Evolutionary conservation across 208 protist species (phyloP), one percentile per base, ranked within the genome.

Genomic region (Trypanosoma boissoni): DNA sequence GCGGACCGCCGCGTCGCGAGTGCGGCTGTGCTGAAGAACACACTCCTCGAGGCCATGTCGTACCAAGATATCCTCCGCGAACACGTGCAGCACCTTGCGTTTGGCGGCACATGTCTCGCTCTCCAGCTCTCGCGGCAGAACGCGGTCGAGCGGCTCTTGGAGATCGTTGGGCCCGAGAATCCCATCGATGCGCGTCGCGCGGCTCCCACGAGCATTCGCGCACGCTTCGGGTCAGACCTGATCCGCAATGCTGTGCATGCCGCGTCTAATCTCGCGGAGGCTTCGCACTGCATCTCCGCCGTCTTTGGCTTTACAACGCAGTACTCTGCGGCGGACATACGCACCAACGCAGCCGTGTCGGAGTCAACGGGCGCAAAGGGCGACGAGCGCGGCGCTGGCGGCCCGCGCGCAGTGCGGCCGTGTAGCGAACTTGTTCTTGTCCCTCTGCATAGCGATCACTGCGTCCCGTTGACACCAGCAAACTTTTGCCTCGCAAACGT

Each of bases 221-320:
- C 86, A 1, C 72, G 65, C 12, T 75, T 82, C 53, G 86, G 86
- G 12, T 39, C 16, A 2, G 78, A 86, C 61, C 44, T 80, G 12
- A 55, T 85, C 9, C 72, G 56, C 39, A 93, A 90, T 52, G 83
- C 72, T 21, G 77, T 93, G 20, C 76, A 86, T 68, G 80, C 83
- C 10, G 64, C 82, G 2, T 45, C 63, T 9, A 90, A 55, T 24
- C 34, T 74, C 18, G 50, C 68, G n/a, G 83, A 90, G 44, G 86
- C 80, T 1, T 57, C 58, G 32, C 41, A 65, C 5, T 81, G 69
- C 34, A 72, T 85, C 36, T 48, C 58, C 9, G 50, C 55, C 31
- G 70, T 87, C 10, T 93, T 93, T 78, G 80, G 84, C 7, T 78
- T 82, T 39, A 36, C 53, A n/a, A 59, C 74, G n/a, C 52, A 57